phyloP scores from a whole-genome alignment of 2,329 filamentous ascomycete genomes.

The Exserohilum turcica region DNA sequence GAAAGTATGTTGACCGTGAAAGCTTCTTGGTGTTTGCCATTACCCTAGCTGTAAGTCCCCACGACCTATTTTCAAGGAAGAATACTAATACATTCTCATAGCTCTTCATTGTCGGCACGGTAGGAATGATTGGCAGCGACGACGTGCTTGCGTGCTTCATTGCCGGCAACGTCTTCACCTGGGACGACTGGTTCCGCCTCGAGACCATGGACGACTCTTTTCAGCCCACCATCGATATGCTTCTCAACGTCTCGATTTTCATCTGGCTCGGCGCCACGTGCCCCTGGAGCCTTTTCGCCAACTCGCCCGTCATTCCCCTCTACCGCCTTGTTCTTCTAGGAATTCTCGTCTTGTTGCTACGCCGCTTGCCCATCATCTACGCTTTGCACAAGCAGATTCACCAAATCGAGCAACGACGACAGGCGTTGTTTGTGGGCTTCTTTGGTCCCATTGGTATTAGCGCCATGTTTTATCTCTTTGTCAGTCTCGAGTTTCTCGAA shows the following conservation, averaged over 20 bases:
- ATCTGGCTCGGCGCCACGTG: conserved; percentile 77
- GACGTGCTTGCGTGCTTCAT: conserved; percentile 92
- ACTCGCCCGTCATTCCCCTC: conserved; percentile 72
- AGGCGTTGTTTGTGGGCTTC: conserved; percentile 87
- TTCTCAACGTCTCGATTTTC: conserved; percentile 86
- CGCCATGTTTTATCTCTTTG: conserved; percentile 86
- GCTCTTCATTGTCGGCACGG: conserved; percentile 85
- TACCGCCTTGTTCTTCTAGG: conserved; percentile 75
- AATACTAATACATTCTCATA: conserved; percentile 27
- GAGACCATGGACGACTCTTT: conserved; percentile 88
- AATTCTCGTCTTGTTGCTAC: conserved; percentile 74
- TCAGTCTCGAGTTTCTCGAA: conserved; percentile 75
- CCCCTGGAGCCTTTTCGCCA: conserved; percentile 74
- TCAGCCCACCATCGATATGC: conserved; percentile 94
- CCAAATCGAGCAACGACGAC: conserved; percentile 74
- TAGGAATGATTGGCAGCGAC: conserved; percentile 84
- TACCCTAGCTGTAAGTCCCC: conserved; percentile 68
- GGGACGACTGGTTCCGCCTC: conserved; percentile 92
- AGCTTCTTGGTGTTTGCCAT: conserved; percentile 88
- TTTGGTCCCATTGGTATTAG: conserved; percentile 92
- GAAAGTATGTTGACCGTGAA: conserved; percentile 81
- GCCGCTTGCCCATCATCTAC: conserved; percentile 78
- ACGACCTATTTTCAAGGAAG: not conserved
- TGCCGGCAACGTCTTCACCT: conserved; percentile 87
- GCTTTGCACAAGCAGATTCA: conserved; percentile 75